Percentiles rank a stretch among this genome's conserved stretches.
These are phyloP conservation scores for Rutstroemia sp. DNA, from an alignment of 2,329 filamentous ascomycete species.

Conservation along the genomic window DNA sequence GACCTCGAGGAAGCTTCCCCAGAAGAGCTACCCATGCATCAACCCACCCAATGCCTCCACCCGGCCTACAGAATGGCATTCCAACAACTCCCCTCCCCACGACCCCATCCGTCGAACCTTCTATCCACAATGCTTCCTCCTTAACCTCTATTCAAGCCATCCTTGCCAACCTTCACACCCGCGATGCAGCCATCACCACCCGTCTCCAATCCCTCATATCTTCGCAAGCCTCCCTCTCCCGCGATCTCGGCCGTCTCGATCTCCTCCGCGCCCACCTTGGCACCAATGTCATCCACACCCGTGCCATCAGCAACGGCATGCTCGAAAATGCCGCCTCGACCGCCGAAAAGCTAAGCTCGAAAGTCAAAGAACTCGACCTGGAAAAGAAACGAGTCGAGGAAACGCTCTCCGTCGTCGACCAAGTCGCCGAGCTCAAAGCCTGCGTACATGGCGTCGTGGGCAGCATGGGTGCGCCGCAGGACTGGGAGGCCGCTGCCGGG, in stretches of 20 bases:
- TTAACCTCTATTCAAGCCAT: constrained; percentile 73
- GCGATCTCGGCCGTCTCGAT: constrained; percentile 81
- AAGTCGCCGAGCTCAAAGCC: constrained; percentile 93
- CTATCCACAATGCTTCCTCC: constrained; percentile 63
- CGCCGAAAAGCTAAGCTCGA: constrained; percentile 75
- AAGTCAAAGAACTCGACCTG: constrained; percentile 79
- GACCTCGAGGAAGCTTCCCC: constrained; percentile 10
- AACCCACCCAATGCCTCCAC: constrained; percentile 30
- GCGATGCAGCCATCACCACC: constrained; percentile 66
- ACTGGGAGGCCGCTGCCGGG: constrained; percentile 93
- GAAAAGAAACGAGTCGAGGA: constrained; percentile 89
- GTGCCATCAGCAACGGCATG: constrained; percentile 84
- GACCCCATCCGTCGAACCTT: constrained; percentile 13
- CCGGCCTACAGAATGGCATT: constrained; percentile 29
- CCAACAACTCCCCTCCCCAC: constrained; percentile 13
- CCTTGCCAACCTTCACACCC: constrained; percentile 65
- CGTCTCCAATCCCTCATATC: constrained; percentile 70
- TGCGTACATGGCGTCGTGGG: constrained; percentile 92
- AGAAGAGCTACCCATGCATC: constrained; percentile 24
- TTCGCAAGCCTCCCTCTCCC: constrained; percentile 78
- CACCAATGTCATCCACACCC: constrained; percentile 75
- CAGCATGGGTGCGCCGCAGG: constrained; percentile 94
- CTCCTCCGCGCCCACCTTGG: constrained; percentile 82
- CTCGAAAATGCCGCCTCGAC: constrained; percentile 79
- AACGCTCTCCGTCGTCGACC: constrained; percentile 86